phyloP scores from a whole-genome alignment of 768 basidiomycete species.

The Pisolithus marmoratus region DNA sequence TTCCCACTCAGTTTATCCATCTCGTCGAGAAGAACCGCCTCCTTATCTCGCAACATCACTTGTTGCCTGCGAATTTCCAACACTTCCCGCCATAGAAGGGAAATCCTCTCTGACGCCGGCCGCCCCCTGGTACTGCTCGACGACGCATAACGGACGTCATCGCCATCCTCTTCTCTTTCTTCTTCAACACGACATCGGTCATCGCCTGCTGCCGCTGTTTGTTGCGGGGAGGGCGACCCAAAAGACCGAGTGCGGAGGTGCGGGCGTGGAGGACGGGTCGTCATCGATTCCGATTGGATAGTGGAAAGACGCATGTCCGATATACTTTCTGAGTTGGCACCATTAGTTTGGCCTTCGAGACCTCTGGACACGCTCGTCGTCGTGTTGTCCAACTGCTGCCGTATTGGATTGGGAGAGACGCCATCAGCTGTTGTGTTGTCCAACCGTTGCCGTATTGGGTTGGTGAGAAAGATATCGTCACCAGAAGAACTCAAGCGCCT shows the following conservation, averaged over 20 bases:
- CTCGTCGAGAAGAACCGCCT: slow-evolving; percentile 18
- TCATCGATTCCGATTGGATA: background rate
- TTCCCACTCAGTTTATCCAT: slow-evolving; percentile 14
- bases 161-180: background rate
- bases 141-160: background rate
- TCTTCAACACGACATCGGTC: too few relatives aligned
- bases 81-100: slow-evolving; percentile 21
- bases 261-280: too few relatives aligned
- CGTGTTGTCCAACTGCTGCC: slow-evolving; percentile 9
- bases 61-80: slow-evolving; percentile 23
- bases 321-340: background rate
- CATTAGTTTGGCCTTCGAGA: background rate
- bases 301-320: background rate
- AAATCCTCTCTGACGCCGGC: background rate
- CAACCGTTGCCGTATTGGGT: slow-evolving; percentile 10
- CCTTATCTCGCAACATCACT: slow-evolving; percentile 16
- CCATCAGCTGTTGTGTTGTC: background rate
- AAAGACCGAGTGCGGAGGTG: too few relatives aligned
- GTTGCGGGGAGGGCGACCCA: too few relatives aligned
- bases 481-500: slow-evolving; percentile 7
- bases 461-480: background rate
- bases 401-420: slow-evolving; percentile 3
- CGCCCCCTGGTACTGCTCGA: background rate
- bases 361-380: background rate
- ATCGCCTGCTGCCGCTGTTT: too few relatives aligned